Conservation (phyloP, 148 eudicot species). For the Persicaria tinctoria region DNA sequence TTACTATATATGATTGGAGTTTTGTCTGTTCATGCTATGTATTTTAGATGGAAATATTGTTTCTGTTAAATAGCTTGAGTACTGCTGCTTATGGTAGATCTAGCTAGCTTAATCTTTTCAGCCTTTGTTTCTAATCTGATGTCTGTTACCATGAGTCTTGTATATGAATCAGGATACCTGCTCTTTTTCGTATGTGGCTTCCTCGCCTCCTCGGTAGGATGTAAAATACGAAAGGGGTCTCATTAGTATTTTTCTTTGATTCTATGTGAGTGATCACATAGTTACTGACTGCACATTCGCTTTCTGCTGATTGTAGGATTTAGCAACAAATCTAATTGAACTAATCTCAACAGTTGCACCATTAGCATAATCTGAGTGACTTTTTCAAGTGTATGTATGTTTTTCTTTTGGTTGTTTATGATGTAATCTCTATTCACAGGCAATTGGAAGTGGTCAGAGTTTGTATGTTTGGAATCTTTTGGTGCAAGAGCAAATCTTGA, state of each 20-base stretch:
- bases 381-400: neutral
- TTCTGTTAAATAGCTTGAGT: too few relatives aligned
- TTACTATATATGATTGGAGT: too few relatives aligned
- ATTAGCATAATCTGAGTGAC: neutral
- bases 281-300: neutral
- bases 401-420: conserved; percentile 7
- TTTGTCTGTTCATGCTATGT: too few relatives aligned
- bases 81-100: too few relatives aligned
- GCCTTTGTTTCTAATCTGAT: too few relatives aligned
- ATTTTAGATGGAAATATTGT: too few relatives aligned
- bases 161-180: too few relatives aligned
- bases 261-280: neutral
- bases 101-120: too few relatives aligned
- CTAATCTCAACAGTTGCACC: neutral
- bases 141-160: too few relatives aligned
- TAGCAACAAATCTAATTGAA: neutral
- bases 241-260: neutral
- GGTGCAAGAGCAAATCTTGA: conserved; percentile 72
- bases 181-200: neutral
- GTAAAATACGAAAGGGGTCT: neutral
- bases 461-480: conserved; percentile 84
- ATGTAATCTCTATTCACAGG: conserved; percentile 32
- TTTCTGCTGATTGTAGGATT: neutral
- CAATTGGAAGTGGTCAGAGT: conserved; percentile 72
- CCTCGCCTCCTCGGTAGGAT: neutral